phyloP scores from a whole-genome alignment of 2,329 filamentous ascomycete genomes.

The Arthrinium puccinioides region DNA sequence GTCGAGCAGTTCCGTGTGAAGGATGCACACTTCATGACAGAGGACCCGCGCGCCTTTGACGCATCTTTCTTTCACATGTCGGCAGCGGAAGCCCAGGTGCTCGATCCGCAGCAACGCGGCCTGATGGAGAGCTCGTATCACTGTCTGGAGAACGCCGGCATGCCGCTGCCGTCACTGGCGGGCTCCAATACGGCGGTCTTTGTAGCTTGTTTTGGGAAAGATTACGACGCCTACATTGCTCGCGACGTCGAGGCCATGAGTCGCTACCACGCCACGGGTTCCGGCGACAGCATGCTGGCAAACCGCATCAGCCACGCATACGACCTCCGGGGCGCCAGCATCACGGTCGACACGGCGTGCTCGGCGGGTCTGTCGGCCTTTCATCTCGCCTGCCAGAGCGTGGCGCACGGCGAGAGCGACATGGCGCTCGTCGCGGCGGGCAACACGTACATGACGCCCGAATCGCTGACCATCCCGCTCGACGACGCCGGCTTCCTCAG shows the following conservation, averaged over 20 bases:
- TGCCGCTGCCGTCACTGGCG: slow-evolving; percentile 17
- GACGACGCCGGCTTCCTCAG: slow-evolving; percentile 25
- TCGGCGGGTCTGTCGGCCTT: too few species aligned
- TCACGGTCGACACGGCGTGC: too few species aligned
- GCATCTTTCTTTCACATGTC: slow-evolving; percentile 31
- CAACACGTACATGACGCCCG: too few species aligned
- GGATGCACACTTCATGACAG: slow-evolving; percentile 17
- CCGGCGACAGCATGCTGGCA: slow-evolving; percentile 25
- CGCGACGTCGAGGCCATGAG: slow-evolving; percentile 17
- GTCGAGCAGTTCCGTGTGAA: too few species aligned
- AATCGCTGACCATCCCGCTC: too few species aligned
- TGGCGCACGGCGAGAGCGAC: too few species aligned
- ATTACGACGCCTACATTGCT: slow-evolving; percentile 17
- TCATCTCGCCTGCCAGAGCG: too few species aligned
- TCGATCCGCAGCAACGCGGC: slow-evolving; percentile 37
- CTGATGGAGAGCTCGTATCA: slow-evolving; percentile 32
- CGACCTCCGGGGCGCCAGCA: slow-evolving; percentile 26
- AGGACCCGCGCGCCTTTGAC: slow-evolving; percentile 13
- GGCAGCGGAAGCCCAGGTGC: slow-evolving; percentile 26
- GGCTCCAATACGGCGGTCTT: slow-evolving; percentile 21
- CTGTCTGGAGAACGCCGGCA: slow-evolving; percentile 28
- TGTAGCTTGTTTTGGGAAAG: slow-evolving; percentile 13
- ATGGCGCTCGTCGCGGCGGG: too few species aligned
- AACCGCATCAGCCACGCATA: slow-evolving; percentile 30
- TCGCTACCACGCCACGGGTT: slow-evolving; percentile 21